These are phyloP conservation scores for Azolla pinnata DNA, from an alignment of 75 land plant species.

Conservation along the genomic window DNA sequence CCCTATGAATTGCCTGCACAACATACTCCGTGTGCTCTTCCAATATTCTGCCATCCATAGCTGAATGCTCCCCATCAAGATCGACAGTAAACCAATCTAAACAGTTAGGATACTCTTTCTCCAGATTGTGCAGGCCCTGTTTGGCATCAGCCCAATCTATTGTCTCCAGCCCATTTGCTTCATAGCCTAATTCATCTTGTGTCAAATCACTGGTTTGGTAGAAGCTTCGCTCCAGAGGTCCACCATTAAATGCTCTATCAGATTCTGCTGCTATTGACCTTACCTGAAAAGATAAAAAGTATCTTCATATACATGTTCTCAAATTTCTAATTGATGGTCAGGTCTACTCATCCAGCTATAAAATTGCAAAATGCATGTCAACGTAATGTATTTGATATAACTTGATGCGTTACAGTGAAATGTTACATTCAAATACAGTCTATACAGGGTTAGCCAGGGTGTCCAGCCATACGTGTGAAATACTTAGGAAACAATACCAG, in stretches of 20 bases:
- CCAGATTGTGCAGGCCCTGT: not conserved
- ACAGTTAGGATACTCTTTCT: conserved; percentile 42
- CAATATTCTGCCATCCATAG: conserved; percentile 93
- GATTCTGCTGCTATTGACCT: conserved; percentile 93
- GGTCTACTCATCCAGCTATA: too few relatives aligned
- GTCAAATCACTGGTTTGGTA: conserved; percentile 58
- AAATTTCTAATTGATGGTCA: too few relatives aligned
- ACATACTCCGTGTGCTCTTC: conserved; percentile 99
- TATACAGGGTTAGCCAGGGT: too few relatives aligned
- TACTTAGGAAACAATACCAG: too few relatives aligned
- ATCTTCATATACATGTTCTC: too few relatives aligned
- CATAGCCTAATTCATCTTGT: conserved; percentile 35
- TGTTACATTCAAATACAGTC: too few relatives aligned
- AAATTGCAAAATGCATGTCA: too few relatives aligned
- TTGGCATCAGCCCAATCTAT: not conserved
- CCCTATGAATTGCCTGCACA: conserved; percentile 88
- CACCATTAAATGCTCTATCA: conserved; percentile 83
- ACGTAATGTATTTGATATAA: too few relatives aligned
- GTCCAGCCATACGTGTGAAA: too few relatives aligned
- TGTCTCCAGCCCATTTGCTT: not conserved
- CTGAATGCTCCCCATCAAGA: conserved; percentile 98
- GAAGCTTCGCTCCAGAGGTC: conserved; percentile 64
- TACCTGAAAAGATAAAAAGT: conserved; percentile 36
- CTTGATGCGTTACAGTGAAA: too few relatives aligned
- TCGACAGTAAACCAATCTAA: conserved; percentile 98